Base-by-base conservation (phyloP, 1,284 basidiomycete genomes). In the Psilocybe mexicana region DNA sequence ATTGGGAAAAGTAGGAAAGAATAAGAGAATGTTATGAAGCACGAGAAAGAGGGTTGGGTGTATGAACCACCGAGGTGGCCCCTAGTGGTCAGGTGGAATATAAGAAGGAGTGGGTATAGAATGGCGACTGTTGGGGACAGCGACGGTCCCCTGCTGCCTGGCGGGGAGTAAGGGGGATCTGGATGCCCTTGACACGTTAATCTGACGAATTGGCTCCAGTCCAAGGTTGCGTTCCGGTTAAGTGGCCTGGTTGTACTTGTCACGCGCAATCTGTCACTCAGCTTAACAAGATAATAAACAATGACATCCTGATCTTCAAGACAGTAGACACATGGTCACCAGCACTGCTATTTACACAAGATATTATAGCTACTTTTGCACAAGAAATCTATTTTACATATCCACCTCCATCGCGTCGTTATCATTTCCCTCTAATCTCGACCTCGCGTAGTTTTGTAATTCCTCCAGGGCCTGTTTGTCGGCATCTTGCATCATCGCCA, bases 401-500 rank as follows among this genome's bases (percentile, higher is more conserved):
- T 79, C 73, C 50, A 79, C 69, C 28, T 67, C 69, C 77, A 79
- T 79, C 1, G 68, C 57, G 53, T 65, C 60, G n/a, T 59, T 64
- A 45, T 51, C 42, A 14, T 49, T 26, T 36, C 55, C 44, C 42
- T 42, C 40, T 30, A 42, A 51, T 71, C 63, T 74, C 71, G 36
- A 58, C 71, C 69, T 56, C 58, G 68, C 43, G 66, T 70, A 61
- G 1, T 63, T 62, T 42, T 74, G 73, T 57, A 87, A 58, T 50
- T 76, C 76, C 26, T 58, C 62, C 36, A 75, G 68, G 3, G 85
- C 84, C 38, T 73, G 75, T 52, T 63, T 68, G 55, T 84, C 82
- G 38, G 85, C 86, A 56, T 84, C 84, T 58, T 78, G 74, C 33
- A 89, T 62, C 86, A 88, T 88, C 40, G 65, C 64, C 33, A 72